Conservation (phyloP, 2,329 filamentous ascomycete genomes). For the Hypoxylon sp. region DNA sequence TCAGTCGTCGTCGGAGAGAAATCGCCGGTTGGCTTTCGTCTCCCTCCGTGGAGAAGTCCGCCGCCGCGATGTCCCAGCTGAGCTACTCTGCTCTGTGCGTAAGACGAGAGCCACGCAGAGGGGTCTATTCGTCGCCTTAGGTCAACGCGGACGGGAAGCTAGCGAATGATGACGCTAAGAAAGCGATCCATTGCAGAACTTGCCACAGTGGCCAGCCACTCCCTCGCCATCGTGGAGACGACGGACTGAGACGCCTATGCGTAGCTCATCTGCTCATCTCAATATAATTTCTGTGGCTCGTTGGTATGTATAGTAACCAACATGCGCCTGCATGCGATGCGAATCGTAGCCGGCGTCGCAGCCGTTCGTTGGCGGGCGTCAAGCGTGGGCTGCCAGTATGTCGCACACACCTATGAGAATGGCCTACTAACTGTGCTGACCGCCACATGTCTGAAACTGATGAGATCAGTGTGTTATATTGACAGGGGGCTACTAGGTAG, state of each 20-base stretch:
- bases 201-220: slow-evolving; percentile 33
- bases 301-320: slow-evolving; percentile 19
- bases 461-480: slow-evolving; percentile 36
- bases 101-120: slow-evolving; percentile 8
- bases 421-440: slow-evolving; percentile 23
- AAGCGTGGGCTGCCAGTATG: slow-evolving; percentile 17
- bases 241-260: slow-evolving; percentile 7
- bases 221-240: slow-evolving; percentile 9
- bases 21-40: slow-evolving; percentile 20
- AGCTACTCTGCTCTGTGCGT: slow-evolving; percentile 24
- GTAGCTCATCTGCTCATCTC: slow-evolving; percentile 3
- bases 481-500: slow-evolving; percentile 31
- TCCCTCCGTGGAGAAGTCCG: slow-evolving; percentile 25
- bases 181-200: slow-evolving; percentile 27
- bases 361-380: too few species aligned
- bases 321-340: slow-evolving; percentile 30
- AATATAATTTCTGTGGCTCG: neutral
- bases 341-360: slow-evolving; percentile 18
- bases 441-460: slow-evolving; percentile 29
- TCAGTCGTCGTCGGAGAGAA: slow-evolving; percentile 19
- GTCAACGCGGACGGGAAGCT: slow-evolving; percentile 14
- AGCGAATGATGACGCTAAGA: slow-evolving; percentile 28
- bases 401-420: slow-evolving; percentile 12
- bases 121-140: slow-evolving; percentile 28
- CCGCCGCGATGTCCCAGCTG: slow-evolving; percentile 29